Percentiles rank a stretch among this genome's conserved stretches.
These are phyloP conservation scores for Penicillium psychrosexuale DNA, from an alignment of 2,329 filamentous ascomycete genomes.

Conservation along the genomic window DNA sequence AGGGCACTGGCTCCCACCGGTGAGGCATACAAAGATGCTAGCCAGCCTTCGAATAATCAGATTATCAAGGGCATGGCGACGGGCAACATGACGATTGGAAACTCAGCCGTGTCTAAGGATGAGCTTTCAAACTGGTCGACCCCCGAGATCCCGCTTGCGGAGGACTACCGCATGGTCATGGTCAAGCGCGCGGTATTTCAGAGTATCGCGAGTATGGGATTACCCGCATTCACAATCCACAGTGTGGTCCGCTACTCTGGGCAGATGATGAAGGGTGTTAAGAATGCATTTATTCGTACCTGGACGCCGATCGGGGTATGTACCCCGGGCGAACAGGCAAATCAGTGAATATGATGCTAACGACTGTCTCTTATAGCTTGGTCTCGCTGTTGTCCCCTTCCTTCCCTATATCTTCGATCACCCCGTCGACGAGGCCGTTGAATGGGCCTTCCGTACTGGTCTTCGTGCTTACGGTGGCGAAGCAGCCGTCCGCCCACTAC, in stretches of 20 bases:
- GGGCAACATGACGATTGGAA: conserved; percentile 28
- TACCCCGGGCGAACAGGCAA: conserved; percentile 10
- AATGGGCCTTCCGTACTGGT: conserved; percentile 82
- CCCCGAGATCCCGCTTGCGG: conserved; percentile 64
- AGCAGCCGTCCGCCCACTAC: conserved; percentile 47
- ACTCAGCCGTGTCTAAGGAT: conserved; percentile 17
- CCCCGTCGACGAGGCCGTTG: conserved; percentile 86
- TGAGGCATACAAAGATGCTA: conserved; percentile 46
- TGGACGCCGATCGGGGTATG: conserved; percentile 90
- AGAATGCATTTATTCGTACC: conserved; percentile 71
- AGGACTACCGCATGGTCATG: conserved; percentile 91
- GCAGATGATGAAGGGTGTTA: conserved; percentile 74
- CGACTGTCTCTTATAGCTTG: conserved; percentile 46
- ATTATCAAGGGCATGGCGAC: conserved; percentile 38
- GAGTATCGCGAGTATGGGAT: conserved; percentile 83
- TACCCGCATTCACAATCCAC: conserved; percentile 92
- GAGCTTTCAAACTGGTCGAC: conserved; percentile 39
- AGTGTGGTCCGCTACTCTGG: conserved; percentile 89
- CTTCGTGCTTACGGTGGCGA: conserved; percentile 71
- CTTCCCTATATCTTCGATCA: conserved; percentile 83
- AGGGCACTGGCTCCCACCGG: conserved; percentile 66
- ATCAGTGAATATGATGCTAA: conserved; percentile 14
- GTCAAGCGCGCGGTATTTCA: conserved; percentile 89
- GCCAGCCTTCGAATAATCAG: conserved; percentile 29
- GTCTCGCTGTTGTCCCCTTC: conserved; percentile 73